These are phyloP conservation scores for Russula dissimulans DNA, from an alignment of 768 basidiomycete species.

Conservation along the genomic window DNA sequence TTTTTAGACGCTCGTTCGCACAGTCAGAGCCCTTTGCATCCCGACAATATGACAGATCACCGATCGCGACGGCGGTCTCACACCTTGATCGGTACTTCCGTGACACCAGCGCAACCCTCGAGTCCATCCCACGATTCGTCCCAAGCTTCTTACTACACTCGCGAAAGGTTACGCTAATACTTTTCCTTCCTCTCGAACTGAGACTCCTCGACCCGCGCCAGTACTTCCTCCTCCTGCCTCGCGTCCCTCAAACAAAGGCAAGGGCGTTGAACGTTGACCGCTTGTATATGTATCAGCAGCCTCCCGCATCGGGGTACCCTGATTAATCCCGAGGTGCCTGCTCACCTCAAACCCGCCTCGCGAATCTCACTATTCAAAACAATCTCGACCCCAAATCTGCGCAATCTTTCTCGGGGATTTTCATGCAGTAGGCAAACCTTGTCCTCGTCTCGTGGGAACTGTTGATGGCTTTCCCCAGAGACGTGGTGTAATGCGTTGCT, in stretches of 20 bases:
- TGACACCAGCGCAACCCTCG: constrained; percentile 2
- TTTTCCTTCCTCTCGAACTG: no score
- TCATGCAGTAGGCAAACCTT: constrained; percentile 19
- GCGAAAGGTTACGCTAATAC: no score
- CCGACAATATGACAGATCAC: constrained; percentile 24
- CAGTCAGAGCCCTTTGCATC: constrained; percentile 7
- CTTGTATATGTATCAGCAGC: constrained; percentile 19
- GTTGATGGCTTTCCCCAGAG: constrained; percentile 64
- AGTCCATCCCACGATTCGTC: constrained; percentile 15
- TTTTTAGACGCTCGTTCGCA: neutral
- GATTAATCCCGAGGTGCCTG: constrained; percentile 30
- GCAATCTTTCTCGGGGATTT: constrained; percentile 19
- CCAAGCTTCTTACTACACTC: no score
- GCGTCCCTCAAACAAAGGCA: constrained; percentile 23
- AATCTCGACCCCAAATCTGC: constrained; percentile 62
- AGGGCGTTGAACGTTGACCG: constrained; percentile 18
- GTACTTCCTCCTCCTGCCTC: constrained; percentile 12
- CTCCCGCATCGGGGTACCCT: constrained; percentile 22
- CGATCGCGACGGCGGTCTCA: constrained; percentile 17
- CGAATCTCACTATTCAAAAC: constrained; percentile 40
- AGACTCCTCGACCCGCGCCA: constrained; percentile 17
- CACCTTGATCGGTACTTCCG: constrained; percentile 15
- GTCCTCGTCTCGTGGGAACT: constrained; percentile 33
- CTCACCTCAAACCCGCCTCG: constrained; percentile 24
- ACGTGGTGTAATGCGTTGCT: constrained; percentile 29